Evolutionary conservation across 495 filamentous ascomycete genomes (phyloP).

Genomic region (Cercophora samala): DNA sequence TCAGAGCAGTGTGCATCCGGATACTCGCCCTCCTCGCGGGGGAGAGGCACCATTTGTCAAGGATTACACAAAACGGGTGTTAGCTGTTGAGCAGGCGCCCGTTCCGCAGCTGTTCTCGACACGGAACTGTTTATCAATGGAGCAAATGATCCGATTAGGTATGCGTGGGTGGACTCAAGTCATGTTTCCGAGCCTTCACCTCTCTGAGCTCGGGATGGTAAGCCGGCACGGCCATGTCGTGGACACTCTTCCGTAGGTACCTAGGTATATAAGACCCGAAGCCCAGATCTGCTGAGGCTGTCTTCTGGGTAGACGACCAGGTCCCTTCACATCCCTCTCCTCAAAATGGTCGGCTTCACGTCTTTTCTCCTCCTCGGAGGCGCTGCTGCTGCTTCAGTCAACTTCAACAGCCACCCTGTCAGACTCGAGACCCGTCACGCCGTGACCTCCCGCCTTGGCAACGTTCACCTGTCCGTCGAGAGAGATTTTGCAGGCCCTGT

Average conservation of each 20-base stretch:
- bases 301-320: background rate
- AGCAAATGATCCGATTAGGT: background rate
- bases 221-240: background rate
- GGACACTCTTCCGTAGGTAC: no score
- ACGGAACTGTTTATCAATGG: background rate
- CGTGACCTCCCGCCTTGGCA: constrained; percentile 44
- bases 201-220: background rate
- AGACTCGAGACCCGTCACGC: constrained; percentile 36
- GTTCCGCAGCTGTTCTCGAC: background rate
- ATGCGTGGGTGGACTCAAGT: background rate
- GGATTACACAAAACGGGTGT: background rate
- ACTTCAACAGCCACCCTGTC: constrained; percentile 27
- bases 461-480: constrained; percentile 41
- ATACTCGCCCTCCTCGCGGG: background rate
- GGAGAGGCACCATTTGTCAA: background rate
- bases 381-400: constrained; percentile 17
- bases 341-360: constrained; percentile 12
- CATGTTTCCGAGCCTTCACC: background rate
- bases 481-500: constrained; percentile 29
- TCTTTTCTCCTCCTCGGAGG: constrained; percentile 17
- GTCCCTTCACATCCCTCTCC: background rate
- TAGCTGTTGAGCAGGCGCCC: background rate
- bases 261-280: background rate
- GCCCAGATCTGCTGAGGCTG: background rate
- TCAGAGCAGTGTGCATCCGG: background rate